These are phyloP conservation scores for Eimeria brunetti DNA, from an alignment of 169 alveolate species.

Conservation along the genomic window DNA sequence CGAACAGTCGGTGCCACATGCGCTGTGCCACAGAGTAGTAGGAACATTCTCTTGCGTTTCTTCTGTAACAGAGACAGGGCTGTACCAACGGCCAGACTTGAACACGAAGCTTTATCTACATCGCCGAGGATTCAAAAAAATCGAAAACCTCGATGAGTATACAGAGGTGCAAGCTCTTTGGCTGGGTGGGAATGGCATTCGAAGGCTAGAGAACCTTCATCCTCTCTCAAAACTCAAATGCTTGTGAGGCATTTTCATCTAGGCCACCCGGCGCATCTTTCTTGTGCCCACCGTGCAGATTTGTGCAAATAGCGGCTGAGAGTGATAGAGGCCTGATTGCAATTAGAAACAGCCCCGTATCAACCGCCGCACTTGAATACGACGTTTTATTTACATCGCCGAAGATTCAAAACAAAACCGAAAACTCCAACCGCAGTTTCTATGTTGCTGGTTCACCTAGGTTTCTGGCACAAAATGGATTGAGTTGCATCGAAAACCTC, in stretches of 20 bases:
- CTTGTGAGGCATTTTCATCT: conserved; percentile 83
- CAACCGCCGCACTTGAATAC: conserved; percentile 94
- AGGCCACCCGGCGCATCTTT: not conserved
- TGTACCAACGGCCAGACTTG: conserved; percentile 92
- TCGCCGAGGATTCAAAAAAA: conserved; percentile 93
- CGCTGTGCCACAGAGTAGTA: not conserved
- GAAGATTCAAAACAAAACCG: conserved; percentile 92
- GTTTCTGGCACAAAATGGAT: conserved; percentile 92
- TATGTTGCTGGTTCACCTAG: conserved; percentile 43
- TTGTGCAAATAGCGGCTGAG: not conserved
- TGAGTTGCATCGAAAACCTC: conserved; percentile 92
- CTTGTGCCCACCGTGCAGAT: not conserved
- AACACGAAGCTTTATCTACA: conserved; percentile 95
- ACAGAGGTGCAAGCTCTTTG: conserved; percentile 93
- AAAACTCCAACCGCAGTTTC: not conserved
- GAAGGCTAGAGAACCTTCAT: conserved; percentile 91
- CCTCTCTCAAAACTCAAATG: conserved; percentile 89
- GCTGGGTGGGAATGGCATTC: conserved; percentile 95
- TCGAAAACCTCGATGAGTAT: conserved; percentile 92
- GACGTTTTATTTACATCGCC: conserved; percentile 93
- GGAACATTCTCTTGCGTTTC: not conserved
- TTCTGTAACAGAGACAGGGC: conserved; percentile 83
- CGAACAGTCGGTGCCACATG: not conserved
- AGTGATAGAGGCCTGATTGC: not conserved
- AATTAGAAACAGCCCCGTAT: conserved; percentile 86